Evolutionary conservation across 495 filamentous ascomycete species (phyloP), one percentile per base, ranked within the genome.

Genomic region (Viridothelium virens): DNA sequence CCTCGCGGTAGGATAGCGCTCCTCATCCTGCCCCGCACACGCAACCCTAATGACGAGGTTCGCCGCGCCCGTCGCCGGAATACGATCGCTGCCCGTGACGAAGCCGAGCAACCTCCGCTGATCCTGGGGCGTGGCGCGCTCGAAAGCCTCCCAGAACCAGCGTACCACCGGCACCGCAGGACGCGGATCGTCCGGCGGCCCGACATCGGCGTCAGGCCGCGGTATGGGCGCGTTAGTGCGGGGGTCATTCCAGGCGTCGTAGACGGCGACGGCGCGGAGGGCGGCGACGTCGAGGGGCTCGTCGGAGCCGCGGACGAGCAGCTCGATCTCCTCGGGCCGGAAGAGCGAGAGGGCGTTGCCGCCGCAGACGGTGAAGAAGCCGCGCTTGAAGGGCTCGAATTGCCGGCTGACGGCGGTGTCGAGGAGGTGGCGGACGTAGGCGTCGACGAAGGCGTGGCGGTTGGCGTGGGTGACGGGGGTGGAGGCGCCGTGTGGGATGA

Each of bases 341-440:
- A 97, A 96, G 11, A 97, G 82, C 2, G 89, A 91, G 33, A 96
- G 79, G 16, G 92, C 92, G 74, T 96, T 96, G 33, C 92, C 91
- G 38, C 89, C 90, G 74, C 91, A 96, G 47, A 97, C 91, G 2
- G 89, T 95, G 77, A 89, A 97, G 75, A 97, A 97, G 3, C 92
- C 92, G 56, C 92, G 86, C 74, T 93, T 95, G 81, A 97, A 97
- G 11, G 92, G 93, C 76, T 96, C 93, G 66, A 92, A 97, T 71
- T 97, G 92, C 56, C 90, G 82, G 64, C 83, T 76, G 16, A 97
- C 89, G 1, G 89, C 82, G 31, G 84, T 86, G 72, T 96, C 91
- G 16, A 97, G 84, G 14, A 92, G 77, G 74, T 93, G 88, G 47
- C 85, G 84, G 3, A 96, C 85, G 71, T 96, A 96, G 9, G 90